These are phyloP conservation scores for Citrullus mucosospermus DNA, from an alignment of 306 rosid genomes.

Conservation along the genomic window DNA sequence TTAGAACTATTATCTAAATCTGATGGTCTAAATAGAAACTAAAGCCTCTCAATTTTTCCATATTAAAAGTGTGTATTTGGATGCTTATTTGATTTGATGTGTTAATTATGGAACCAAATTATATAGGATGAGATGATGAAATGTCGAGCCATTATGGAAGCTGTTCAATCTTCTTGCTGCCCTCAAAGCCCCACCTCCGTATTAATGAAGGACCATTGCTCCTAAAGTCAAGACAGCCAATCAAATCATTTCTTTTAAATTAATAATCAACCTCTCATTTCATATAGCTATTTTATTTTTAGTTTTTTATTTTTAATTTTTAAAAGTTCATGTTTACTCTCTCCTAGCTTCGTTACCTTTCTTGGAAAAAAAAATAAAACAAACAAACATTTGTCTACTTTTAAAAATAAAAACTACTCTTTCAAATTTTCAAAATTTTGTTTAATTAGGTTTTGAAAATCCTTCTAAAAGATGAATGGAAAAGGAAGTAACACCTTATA, in stretches of 20 bases:
- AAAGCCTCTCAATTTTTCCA: too few relatives aligned
- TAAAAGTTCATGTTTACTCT: neutral
- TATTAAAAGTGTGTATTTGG: neutral
- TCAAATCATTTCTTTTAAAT: neutral
- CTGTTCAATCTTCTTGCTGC: neutral
- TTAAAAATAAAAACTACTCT: neutral
- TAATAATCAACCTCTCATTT: neutral
- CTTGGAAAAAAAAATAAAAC: too few relatives aligned
- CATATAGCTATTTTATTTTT: neutral
- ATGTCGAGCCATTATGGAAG: slow-evolving; percentile 30
- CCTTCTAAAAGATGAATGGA: neutral
- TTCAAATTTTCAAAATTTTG: too few relatives aligned
- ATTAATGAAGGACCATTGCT: slow-evolving; percentile 14
- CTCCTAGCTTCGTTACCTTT: neutral
- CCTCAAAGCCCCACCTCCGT: slow-evolving; percentile 45
- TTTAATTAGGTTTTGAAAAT: neutral
- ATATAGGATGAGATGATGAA: slow-evolving; percentile 25
- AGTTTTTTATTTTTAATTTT: neutral
- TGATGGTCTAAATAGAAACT: too few relatives aligned
- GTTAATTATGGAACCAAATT: neutral
- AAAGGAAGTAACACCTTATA: too few relatives aligned
- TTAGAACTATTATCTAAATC: too few relatives aligned
- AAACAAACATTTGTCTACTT: neutral
- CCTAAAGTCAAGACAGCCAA: neutral
- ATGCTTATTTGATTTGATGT: neutral